These are phyloP conservation scores for Groenewaldozyma salmanticensis DNA, from an alignment of 805 yeast species.

Conservation along the genomic window DNA sequence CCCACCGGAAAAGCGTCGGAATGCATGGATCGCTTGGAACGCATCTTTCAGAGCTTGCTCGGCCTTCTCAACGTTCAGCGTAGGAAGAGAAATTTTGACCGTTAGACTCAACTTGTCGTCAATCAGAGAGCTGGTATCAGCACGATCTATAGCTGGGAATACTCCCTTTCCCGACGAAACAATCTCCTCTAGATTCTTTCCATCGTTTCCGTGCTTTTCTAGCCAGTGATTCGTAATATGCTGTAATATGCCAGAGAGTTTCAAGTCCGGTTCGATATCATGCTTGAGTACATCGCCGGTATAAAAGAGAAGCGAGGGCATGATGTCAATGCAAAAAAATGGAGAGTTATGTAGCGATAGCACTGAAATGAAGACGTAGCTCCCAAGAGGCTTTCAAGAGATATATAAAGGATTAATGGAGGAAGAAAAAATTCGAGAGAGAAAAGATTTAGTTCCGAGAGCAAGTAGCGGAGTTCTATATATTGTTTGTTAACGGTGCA, in stretches of 20 bases:
- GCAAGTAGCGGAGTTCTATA: too few relatives aligned
- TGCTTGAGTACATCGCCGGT: constrained; percentile 6
- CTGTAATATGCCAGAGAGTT: not conserved
- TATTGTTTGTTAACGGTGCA: too few relatives aligned
- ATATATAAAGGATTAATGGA: too few relatives aligned
- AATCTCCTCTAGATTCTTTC: too few relatives aligned
- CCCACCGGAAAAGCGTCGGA: constrained; percentile 1
- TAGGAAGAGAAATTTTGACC: not conserved
- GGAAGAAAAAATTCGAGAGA: too few relatives aligned
- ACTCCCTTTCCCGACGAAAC: not conserved
- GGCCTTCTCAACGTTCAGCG: not conserved
- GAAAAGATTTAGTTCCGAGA: too few relatives aligned
- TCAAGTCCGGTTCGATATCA: constrained; percentile 3
- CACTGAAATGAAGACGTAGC: too few relatives aligned
- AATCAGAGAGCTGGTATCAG: not conserved
- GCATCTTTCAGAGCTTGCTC: not conserved
- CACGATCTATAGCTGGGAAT: not conserved
- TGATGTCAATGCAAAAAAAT: too few relatives aligned
- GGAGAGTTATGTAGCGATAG: too few relatives aligned
- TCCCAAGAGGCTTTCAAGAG: too few relatives aligned
- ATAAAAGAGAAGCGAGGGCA: constrained; percentile 2
- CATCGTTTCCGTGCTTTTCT: too few relatives aligned
- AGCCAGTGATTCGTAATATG: constrained; percentile 8
- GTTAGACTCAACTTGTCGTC: not conserved
- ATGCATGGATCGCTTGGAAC: not conserved